phyloP scores from a whole-genome alignment of 2,329 filamentous ascomycete genomes.

The Botrytis deweyae region DNA sequence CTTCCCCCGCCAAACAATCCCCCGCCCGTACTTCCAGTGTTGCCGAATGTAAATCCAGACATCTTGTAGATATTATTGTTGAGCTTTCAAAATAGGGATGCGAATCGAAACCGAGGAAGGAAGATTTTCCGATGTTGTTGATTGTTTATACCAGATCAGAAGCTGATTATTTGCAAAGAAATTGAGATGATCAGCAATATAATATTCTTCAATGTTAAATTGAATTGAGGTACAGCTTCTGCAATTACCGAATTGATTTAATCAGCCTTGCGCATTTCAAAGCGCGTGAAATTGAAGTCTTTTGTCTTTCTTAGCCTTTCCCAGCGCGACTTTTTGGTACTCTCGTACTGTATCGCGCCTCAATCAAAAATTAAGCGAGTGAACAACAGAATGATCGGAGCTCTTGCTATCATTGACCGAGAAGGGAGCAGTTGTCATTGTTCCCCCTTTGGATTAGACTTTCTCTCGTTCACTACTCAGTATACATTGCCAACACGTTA shows the following conservation, averaged over 20 bases:
- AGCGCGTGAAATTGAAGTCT: constrained; percentile 25
- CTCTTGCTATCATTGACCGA: constrained; percentile 13
- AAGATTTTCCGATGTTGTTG: constrained; percentile 17
- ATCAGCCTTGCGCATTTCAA: constrained; percentile 27
- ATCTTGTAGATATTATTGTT: constrained; percentile 25
- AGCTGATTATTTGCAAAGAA: constrained; percentile 7
- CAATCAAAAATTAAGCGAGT: constrained; percentile 22
- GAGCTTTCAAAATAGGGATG: neutral
- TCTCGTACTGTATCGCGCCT: constrained; percentile 17
- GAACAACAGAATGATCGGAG: constrained; percentile 15
- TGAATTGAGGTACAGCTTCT: constrained; percentile 24
- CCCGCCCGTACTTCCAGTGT: constrained; percentile 23
- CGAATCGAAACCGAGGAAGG: constrained; percentile 14
- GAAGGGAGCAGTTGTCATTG: constrained; percentile 16
- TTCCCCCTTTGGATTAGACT: neutral
- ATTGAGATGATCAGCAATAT: constrained; percentile 13
- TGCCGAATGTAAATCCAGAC: constrained; percentile 42
- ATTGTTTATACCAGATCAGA: constrained; percentile 1
- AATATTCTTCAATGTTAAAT: neutral
- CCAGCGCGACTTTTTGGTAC: constrained; percentile 16
- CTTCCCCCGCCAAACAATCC: constrained; percentile 16
- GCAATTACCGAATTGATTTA: constrained; percentile 19
- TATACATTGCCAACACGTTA: constrained; percentile 7
- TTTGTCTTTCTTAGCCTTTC: constrained; percentile 19
- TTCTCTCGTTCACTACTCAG: constrained; percentile 5